Conservation (phyloP, 1,139 yeast genomes). For the Debaryomyces sp. region DNA sequence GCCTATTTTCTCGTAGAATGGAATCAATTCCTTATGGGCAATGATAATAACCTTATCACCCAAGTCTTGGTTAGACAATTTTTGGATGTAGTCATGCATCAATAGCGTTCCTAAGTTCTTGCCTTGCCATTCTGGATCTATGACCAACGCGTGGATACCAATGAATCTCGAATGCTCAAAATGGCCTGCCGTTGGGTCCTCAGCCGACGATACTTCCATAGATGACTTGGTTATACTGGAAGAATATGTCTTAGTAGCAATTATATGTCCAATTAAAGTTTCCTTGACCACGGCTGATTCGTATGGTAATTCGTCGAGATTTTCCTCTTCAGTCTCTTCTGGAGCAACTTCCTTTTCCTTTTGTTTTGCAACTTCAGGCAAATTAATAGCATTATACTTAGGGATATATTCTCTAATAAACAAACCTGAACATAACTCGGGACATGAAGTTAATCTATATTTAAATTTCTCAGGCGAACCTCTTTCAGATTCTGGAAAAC, state of each 20-base stretch:
- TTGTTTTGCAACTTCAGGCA: constrained; percentile 45
- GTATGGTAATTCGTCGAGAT: constrained; percentile 45
- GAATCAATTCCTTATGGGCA: constrained; percentile 67
- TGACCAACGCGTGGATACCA: constrained; percentile 82
- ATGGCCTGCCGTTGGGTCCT: constrained; percentile 60
- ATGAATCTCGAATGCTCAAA: constrained; percentile 71
- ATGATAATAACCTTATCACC: constrained; percentile 78
- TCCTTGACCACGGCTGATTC: constrained; percentile 61
- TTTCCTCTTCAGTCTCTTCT: constrained; percentile 31
- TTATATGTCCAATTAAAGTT: constrained; percentile 76
- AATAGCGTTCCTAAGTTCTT: constrained; percentile 80
- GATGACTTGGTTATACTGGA: constrained; percentile 60
- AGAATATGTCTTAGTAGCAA: constrained; percentile 73
- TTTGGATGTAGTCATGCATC: constrained; percentile 88
- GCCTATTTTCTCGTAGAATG: constrained; percentile 81
- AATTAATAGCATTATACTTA: constrained; percentile 46
- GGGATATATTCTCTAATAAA: constrained; percentile 69
- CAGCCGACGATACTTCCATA: constrained; percentile 61
- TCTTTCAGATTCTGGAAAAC: constrained; percentile 69
- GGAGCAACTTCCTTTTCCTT: constrained; percentile 27
- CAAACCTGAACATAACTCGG: constrained; percentile 88
- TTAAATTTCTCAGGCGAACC: constrained; percentile 63
- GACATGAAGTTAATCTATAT: constrained; percentile 79
- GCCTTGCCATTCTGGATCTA: constrained; percentile 79
- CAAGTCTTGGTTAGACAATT: constrained; percentile 81